Conservation (phyloP, 106 monocot genomes). For the Gastrodia elata region DNA sequence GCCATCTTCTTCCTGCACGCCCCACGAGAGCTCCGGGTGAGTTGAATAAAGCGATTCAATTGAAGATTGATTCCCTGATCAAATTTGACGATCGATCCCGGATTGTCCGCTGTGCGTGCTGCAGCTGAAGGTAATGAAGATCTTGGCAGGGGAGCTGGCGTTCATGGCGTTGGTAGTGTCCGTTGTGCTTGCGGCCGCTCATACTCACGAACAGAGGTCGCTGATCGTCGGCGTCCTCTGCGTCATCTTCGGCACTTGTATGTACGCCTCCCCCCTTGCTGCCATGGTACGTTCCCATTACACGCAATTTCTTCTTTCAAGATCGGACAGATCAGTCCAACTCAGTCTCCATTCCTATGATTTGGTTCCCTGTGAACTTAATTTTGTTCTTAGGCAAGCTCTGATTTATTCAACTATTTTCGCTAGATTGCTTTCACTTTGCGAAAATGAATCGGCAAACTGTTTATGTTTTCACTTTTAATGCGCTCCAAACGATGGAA, state of each 20-base stretch:
- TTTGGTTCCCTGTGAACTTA: neutral
- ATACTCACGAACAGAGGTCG: slow-evolving; percentile 23
- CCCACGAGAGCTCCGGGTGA: neutral
- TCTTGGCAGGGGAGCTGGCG: slow-evolving; percentile 23
- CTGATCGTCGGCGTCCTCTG: slow-evolving; percentile 39
- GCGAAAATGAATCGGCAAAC: too few relatives aligned
- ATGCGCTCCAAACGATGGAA: too few relatives aligned
- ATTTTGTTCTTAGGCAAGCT: neutral
- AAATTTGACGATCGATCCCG: neutral
- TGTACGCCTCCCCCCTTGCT: slow-evolving; percentile 45
- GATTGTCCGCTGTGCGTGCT: neutral
- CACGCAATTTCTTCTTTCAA: neutral
- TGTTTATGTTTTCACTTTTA: too few relatives aligned
- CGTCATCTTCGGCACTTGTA: slow-evolving; percentile 47
- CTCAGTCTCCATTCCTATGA: neutral
- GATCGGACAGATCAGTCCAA: neutral
- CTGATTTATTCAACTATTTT: too few relatives aligned
- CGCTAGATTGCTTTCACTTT: too few relatives aligned
- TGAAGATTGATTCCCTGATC: neutral
- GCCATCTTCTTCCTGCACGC: slow-evolving; percentile 36
- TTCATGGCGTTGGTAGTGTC: slow-evolving; percentile 26
- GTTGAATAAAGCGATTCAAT: neutral
- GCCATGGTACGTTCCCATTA: slow-evolving; percentile 33
- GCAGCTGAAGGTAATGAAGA: slow-evolving; percentile 30
- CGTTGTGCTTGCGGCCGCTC: slow-evolving; percentile 11